Evolutionary conservation across 2,329 filamentous ascomycete genomes (phyloP).

Genomic region (Pestalotiopsis sp.): DNA sequence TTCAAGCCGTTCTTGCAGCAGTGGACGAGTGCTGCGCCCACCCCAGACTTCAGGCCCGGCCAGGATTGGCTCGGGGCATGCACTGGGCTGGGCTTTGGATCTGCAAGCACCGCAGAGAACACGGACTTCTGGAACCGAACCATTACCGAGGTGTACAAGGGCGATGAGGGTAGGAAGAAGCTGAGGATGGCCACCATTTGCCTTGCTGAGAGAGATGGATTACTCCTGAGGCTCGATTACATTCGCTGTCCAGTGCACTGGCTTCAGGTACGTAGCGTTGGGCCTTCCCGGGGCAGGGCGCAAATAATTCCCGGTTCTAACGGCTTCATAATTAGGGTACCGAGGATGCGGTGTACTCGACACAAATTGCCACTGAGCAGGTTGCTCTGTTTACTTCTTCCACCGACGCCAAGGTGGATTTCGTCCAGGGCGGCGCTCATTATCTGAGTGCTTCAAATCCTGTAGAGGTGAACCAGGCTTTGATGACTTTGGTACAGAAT

Average conservation of each 20-base stretch:
- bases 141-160: constrained; percentile 47
- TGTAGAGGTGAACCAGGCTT: constrained; percentile 36
- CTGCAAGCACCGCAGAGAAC: constrained; percentile 37
- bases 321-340: constrained; percentile 39
- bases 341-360: constrained; percentile 46
- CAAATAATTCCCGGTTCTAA: neutral
- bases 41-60: constrained; percentile 50
- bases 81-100: constrained; percentile 46
- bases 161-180: constrained; percentile 52
- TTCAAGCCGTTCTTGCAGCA: constrained; percentile 43
- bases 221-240: constrained; percentile 47
- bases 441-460: constrained; percentile 53
- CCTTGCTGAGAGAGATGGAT: constrained; percentile 49
- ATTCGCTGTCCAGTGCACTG: constrained; percentile 54
- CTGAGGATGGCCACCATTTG: constrained; percentile 46
- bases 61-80: constrained; percentile 49
- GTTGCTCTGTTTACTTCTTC: constrained; percentile 53
- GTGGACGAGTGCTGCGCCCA: constrained; percentile 41
- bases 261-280: constrained; percentile 45
- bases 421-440: constrained; percentile 48
- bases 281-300: neutral
- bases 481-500: constrained; percentile 4
- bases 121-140: constrained; percentile 48
- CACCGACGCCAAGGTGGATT: constrained; percentile 43
- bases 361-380: constrained; percentile 44